Conservation (phyloP, 2,329 filamentous ascomycete genomes). For the Trichoderma breve region DNA sequence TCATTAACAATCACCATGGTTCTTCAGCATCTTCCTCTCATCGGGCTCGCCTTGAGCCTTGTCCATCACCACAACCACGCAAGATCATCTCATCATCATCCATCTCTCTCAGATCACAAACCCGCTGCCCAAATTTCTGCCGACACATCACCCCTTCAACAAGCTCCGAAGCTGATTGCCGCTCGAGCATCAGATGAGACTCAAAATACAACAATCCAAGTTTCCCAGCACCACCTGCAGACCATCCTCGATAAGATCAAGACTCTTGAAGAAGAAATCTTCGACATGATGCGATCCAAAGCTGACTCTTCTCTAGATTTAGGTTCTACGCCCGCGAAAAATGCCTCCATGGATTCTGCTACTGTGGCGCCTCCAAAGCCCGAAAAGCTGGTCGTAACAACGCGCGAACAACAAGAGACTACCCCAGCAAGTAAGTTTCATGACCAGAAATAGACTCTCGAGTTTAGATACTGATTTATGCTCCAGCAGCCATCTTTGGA, state of each 20-base stretch:
- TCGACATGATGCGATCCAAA: slow-evolving; percentile 26
- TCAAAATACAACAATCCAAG: slow-evolving; percentile 26
- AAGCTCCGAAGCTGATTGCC: slow-evolving; percentile 19
- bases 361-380: neutral
- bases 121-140: slow-evolving; percentile 20
- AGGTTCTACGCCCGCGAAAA: neutral
- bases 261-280: slow-evolving; percentile 30
- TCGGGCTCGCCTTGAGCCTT: slow-evolving; percentile 20
- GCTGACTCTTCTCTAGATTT: neutral
- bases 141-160: slow-evolving; percentile 21
- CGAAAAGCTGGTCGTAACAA: neutral
- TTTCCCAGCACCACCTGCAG: slow-evolving; percentile 27
- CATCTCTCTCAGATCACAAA: neutral
- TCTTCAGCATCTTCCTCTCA: slow-evolving; percentile 20
- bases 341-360: neutral
- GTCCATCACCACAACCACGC: neutral
- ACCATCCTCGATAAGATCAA: slow-evolving; percentile 32
- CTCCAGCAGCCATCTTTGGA: neutral
- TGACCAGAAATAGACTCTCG: no score
- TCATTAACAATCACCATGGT: slow-evolving; percentile 23
- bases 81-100: neutral
- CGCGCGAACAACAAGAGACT: neutral
- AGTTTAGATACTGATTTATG: neutral
- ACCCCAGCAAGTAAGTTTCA: neutral
- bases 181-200: slow-evolving; percentile 29